Evolutionary conservation across 2,329 filamentous ascomycete genomes (phyloP).

Genomic region (Alternaria sp.): DNA sequence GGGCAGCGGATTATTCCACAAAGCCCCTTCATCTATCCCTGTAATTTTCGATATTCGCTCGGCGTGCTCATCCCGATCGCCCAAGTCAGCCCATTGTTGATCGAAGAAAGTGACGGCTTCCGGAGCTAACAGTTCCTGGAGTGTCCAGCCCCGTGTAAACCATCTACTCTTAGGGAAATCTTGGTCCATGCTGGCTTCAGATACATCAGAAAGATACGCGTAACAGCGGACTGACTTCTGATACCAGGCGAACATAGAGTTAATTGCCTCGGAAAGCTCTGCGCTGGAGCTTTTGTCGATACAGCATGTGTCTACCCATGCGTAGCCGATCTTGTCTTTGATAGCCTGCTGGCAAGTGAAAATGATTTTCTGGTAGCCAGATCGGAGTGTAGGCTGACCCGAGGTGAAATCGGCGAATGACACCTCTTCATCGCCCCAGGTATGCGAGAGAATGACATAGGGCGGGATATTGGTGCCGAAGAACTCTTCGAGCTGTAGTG

Average conservation of each 20-base stretch:
- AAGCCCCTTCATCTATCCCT: neutral
- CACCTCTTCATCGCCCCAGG: neutral
- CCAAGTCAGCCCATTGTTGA: neutral
- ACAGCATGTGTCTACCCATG: slow-evolving; percentile 12
- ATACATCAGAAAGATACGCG: slow-evolving; percentile 4
- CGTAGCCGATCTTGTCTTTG: neutral
- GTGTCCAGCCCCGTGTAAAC: slow-evolving; percentile 2
- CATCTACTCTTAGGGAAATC: neutral
- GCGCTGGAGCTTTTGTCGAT: slow-evolving; percentile 10
- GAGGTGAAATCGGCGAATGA: neutral
- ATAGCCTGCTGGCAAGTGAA: neutral
- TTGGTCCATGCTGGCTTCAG: neutral
- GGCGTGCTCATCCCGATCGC: neutral
- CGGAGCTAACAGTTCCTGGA: neutral
- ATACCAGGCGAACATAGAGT: slow-evolving; percentile 12
- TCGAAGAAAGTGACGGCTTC: neutral
- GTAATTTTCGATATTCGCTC: neutral
- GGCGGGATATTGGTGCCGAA: neutral
- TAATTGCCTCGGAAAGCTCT: slow-evolving; percentile 11
- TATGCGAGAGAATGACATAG: neutral
- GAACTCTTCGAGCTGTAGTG: neutral
- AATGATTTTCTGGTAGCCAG: neutral
- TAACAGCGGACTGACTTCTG: neutral
- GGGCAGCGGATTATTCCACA: neutral
- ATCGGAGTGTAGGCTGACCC: neutral